Evolutionary conservation across 306 rosid genomes (phyloP), one percentile per base, ranked within the genome.

Genomic region (Gynostemma pentaphyllum): DNA sequence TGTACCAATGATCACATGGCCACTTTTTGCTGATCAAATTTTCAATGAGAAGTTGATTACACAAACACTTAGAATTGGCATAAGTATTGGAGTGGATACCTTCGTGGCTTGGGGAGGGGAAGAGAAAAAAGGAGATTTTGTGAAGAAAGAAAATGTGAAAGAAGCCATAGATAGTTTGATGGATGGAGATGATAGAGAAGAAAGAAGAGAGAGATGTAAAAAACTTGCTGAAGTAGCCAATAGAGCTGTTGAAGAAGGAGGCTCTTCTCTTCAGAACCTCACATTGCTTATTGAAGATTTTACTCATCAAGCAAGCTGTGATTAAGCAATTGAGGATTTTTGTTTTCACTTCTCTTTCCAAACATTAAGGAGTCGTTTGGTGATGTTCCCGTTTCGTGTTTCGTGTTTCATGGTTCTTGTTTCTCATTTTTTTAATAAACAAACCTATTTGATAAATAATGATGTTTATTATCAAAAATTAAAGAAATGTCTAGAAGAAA

Each of bases 1-100:
- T 0, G 50, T 84, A n/a, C 95, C 91, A 8, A 47, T 87, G 81
- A 26, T 76, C 2, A 82, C 91, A 0, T 87, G 88, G 95, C 91
- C 95, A 1, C 14, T 80, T 7, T 87, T 87, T 47, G 76, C 62
- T 0, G 95, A 87, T 6, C 91, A 87, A 10, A 71, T 87, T 29
- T 37, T 76, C 21, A 82, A 80, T 50, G 82, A 70, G 56, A 86
- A 72, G 23, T 64, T 86, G 5, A 73, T 80, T 2, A 74, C 44
- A 18, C 54, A 80, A 16, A 64, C 82, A 1, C 22, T 82, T 18
- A 78, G 42, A 55, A 61, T 74, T 32, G 88, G 81, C 1, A 71
- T 72, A 14, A 55, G 67, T 5, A 68, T 84, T 59, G 88, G 86
- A 4, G 83, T 48, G 50, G 79, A 78, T 34, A 74, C 79, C 1